phyloP scores from a whole-genome alignment of 2,329 filamentous ascomycete genomes.

The Hirsutella rhossiliensis region DNA sequence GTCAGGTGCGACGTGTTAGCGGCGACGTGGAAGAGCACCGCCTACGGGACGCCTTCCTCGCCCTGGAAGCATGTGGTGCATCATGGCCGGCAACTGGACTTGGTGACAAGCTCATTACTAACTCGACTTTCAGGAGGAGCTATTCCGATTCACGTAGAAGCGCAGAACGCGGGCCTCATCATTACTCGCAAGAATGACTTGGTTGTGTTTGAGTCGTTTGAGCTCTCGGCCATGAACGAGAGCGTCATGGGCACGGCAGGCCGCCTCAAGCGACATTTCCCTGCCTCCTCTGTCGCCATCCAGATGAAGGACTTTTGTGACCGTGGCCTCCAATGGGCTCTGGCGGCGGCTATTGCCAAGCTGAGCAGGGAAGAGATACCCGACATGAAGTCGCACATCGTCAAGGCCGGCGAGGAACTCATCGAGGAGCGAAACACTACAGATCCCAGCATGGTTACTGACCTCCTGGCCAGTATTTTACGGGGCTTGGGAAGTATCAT shows the following conservation, averaged over 20 bases:
- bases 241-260: neutral
- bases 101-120: too few species aligned
- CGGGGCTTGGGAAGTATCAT: neutral
- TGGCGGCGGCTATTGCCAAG: neutral
- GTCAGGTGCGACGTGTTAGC: too few species aligned
- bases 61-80: too few species aligned
- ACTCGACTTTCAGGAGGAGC: too few species aligned
- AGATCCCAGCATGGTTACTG: neutral
- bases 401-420: neutral
- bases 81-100: too few species aligned
- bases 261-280: neutral
- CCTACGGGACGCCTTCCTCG: too few species aligned
- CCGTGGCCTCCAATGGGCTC: neutral
- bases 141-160: neutral
- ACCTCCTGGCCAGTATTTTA: neutral
- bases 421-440: neutral
- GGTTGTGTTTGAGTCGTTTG: neutral
- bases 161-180: neutral
- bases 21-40: too few species aligned
- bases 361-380: neutral
- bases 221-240: neutral
- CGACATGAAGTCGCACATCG: neutral
- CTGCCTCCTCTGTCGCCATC: neutral
- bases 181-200: neutral
- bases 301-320: neutral